Evolutionary conservation across 2,329 filamentous ascomycete genomes (phyloP).

Genomic region (Exophiala oligosperma): DNA sequence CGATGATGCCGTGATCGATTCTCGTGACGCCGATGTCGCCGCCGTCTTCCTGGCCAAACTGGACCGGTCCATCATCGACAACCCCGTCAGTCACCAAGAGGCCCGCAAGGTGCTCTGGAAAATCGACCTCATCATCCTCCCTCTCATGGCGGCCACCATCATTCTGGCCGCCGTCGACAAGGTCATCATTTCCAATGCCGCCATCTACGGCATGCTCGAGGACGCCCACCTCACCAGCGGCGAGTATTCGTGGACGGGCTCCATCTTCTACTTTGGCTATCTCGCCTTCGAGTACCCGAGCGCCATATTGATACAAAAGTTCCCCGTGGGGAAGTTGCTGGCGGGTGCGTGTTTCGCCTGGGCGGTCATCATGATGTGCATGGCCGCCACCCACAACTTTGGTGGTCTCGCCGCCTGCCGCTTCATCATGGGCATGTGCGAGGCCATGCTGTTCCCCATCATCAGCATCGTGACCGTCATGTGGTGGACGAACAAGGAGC

Average conservation of each 20-base stretch:
- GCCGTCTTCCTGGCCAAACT: slow-evolving; percentile 33
- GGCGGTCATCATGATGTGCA: slow-evolving; percentile 28
- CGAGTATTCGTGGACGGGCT: slow-evolving; percentile 45
- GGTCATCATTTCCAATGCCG: background rate
- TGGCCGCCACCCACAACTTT: slow-evolving; percentile 44
- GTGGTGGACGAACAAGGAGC: slow-evolving; percentile 18
- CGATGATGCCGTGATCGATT: background rate
- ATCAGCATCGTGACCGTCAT: slow-evolving; percentile 28
- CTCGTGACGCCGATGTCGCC: slow-evolving; percentile 30
- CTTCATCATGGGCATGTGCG: slow-evolving; percentile 23
- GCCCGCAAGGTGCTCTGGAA: slow-evolving; percentile 31
- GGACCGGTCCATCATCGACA: slow-evolving; percentile 26
- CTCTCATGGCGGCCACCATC: slow-evolving; percentile 30
- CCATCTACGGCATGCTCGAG: background rate
- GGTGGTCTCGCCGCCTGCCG: slow-evolving; percentile 50
- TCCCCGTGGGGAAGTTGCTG: slow-evolving; percentile 40
- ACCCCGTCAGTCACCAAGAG: slow-evolving; percentile 30
- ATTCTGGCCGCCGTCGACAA: slow-evolving; percentile 35
- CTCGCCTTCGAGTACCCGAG: slow-evolving; percentile 42
- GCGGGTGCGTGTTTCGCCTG: slow-evolving; percentile 39
- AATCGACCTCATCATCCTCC: slow-evolving; percentile 32
- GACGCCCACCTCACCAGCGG: background rate
- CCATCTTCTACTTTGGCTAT: slow-evolving; percentile 40
- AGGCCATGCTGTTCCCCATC: slow-evolving; percentile 14
- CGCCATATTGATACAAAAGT: slow-evolving; percentile 39